A percentile compares a stretch with the other conserved stretches of the same genome.
Evolutionary conservation across 2,329 filamentous ascomycete genomes (phyloP).

Genomic region (Ophiocordyceps sinensis): DNA sequence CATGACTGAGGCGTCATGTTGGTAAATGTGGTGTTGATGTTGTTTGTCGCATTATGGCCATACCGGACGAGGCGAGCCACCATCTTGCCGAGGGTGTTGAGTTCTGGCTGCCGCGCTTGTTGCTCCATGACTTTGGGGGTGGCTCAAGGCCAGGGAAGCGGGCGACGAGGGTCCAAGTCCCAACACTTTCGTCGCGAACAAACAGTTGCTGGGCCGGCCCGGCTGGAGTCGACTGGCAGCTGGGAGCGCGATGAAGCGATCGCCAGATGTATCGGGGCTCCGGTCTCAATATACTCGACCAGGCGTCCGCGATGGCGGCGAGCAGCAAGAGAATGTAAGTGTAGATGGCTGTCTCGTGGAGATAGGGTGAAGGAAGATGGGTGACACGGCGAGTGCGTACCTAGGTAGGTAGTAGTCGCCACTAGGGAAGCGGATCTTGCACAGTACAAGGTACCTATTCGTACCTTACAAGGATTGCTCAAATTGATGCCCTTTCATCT

Average conservation of each 20-base stretch:
- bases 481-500: no score
- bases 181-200: background rate
- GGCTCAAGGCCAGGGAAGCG: background rate
- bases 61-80: constrained; percentile 18
- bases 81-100: constrained; percentile 20
- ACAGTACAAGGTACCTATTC: no score
- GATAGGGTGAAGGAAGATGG: no score
- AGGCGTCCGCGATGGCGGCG: background rate
- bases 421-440: no score
- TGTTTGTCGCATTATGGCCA: constrained; percentile 27
- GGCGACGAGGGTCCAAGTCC: background rate
- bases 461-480: no score
- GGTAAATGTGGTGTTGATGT: constrained; percentile 32
- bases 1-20: constrained; percentile 37
- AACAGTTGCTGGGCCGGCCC: background rate
- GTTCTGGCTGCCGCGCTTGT: constrained; percentile 12
- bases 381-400: no score
- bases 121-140: constrained; percentile 6
- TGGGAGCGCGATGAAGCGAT: background rate
- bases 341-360: no score
- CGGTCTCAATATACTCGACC: background rate
- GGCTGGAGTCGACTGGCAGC: no score
- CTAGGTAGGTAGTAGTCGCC: no score
- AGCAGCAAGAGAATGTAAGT: no score
- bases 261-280: no score